These are phyloP conservation scores for Pugionium dolabratum DNA, from an alignment of 345 rosid genomes.

Conservation along the genomic window DNA sequence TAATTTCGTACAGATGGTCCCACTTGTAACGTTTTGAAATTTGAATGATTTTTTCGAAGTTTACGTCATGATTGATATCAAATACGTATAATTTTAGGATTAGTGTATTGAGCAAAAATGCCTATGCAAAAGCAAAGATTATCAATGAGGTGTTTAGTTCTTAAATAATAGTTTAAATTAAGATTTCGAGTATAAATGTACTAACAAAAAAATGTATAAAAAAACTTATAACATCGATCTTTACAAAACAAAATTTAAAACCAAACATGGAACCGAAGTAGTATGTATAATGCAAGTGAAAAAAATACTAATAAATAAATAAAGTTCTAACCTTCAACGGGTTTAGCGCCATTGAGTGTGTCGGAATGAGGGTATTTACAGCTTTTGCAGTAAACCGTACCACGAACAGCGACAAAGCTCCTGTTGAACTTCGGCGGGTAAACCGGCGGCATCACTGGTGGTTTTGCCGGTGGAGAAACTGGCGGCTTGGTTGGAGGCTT, in stretches of 20 bases:
- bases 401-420: constrained; percentile 69
- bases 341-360: constrained; percentile 64
- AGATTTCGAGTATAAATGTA: too few relatives aligned
- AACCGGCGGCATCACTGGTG: constrained; percentile 41
- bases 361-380: constrained; percentile 67
- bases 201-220: too few relatives aligned
- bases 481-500: constrained; percentile 49
- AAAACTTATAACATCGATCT: too few relatives aligned
- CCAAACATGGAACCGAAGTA: too few relatives aligned
- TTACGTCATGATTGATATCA: constrained; percentile 19
- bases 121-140: constrained; percentile 4
- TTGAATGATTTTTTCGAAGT: constrained; percentile 31
- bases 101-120: constrained; percentile 1
- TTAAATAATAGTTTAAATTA: too few relatives aligned
- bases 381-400: constrained; percentile 80
- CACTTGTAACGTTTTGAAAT: constrained; percentile 28
- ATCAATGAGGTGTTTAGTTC: not conserved
- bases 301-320: not conserved
- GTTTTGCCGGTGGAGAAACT: constrained; percentile 39
- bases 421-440: constrained; percentile 49
- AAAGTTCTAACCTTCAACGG: constrained; percentile 50
- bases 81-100: not conserved
- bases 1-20: constrained; percentile 27
- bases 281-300: not conserved
- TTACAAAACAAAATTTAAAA: too few relatives aligned